phyloP scores from a whole-genome alignment of 2,329 filamentous ascomycete species.

The Conoideocrella luteorostrata region DNA sequence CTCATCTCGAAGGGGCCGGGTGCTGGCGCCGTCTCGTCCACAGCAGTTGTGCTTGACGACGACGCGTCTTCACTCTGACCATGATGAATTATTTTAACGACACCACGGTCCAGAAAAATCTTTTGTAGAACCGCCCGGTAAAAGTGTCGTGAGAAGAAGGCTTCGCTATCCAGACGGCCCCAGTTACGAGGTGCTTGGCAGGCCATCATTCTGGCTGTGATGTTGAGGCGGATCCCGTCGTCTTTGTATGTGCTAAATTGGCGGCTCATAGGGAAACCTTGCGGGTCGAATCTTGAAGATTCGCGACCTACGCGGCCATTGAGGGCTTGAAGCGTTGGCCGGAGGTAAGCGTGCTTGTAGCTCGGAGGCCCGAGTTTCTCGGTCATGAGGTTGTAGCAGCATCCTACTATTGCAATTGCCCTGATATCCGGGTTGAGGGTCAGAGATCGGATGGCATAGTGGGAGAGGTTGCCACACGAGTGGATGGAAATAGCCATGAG shows the following conservation, averaged over 20 bases:
- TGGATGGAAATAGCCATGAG: slow-evolving; percentile 93
- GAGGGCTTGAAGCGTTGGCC: slow-evolving; percentile 59
- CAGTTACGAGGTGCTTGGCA: slow-evolving; percentile 94
- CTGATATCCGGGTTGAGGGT: slow-evolving; percentile 76
- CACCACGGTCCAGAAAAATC: slow-evolving; percentile 79
- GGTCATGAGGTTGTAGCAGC: slow-evolving; percentile 95
- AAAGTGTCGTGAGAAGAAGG: slow-evolving; percentile 89
- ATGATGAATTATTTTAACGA: slow-evolving; percentile 58
- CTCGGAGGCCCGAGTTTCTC: slow-evolving; percentile 82
- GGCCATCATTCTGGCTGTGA: slow-evolving; percentile 96
- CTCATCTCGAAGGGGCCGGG: slow-evolving; percentile 46
- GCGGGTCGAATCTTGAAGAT: slow-evolving; percentile 69
- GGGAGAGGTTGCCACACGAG: slow-evolving; percentile 94
- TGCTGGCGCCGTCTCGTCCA: slow-evolving; percentile 6
- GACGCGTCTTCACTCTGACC: background rate
- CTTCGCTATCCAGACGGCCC: slow-evolving; percentile 71
- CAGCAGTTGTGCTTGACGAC: background rate
- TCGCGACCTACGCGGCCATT: slow-evolving; percentile 64
- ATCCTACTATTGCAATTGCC: slow-evolving; percentile 93
- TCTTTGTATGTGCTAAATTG: slow-evolving; percentile 53
- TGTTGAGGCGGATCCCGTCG: slow-evolving; percentile 76
- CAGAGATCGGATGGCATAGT: slow-evolving; percentile 84
- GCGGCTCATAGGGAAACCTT: slow-evolving; percentile 90
- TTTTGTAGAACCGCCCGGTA: slow-evolving; percentile 86
- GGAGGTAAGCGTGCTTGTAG: slow-evolving; percentile 73